Conservation (phyloP, 2,329 filamentous ascomycete species). For the Botryotinia convoluta region DNA sequence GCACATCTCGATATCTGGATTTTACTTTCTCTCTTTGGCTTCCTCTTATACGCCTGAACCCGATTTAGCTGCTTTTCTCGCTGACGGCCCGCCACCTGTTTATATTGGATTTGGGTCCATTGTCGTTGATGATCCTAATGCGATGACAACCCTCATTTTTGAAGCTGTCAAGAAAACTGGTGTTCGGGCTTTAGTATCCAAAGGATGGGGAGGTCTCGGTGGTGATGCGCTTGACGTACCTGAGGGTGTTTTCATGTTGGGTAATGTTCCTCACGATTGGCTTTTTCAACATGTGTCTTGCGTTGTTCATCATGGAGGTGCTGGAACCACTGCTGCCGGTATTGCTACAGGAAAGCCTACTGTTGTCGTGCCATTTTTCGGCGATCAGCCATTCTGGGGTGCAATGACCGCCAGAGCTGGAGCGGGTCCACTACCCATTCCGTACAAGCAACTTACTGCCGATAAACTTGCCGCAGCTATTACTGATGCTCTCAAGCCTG, state of each 20-base stretch:
- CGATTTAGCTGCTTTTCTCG: conserved; percentile 64
- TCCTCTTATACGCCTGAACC: conserved; percentile 63
- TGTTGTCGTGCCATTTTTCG: conserved; percentile 82
- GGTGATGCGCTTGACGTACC: conserved; percentile 68
- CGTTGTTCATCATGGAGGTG: conserved; percentile 85
- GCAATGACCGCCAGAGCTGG: conserved; percentile 70
- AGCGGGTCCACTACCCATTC: conserved; percentile 68
- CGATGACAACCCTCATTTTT: conserved; percentile 69
- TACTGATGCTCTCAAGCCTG: conserved; percentile 55
- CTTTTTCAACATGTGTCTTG: conserved; percentile 76
- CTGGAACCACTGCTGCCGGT: conserved; percentile 84
- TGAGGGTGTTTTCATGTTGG: conserved; percentile 76
- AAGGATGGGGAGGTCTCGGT: conserved; percentile 84
- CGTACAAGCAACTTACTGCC: conserved; percentile 63
- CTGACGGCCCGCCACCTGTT: conserved; percentile 66
- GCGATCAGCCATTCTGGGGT: conserved; percentile 82
- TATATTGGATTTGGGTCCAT: conserved; percentile 86
- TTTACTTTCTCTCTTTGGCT: conserved; percentile 70
- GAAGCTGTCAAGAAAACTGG: conserved; percentile 65
- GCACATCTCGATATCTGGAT: conserved; percentile 71
- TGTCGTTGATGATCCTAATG: conserved; percentile 72
- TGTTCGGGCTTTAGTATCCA: conserved; percentile 77
- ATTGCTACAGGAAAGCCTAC: conserved; percentile 78
- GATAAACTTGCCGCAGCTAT: conserved; percentile 67
- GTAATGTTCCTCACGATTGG: conserved; percentile 87